Base-by-base conservation (phyloP, 805 yeast genomes). In the Sungouiozyma intestinalis region DNA sequence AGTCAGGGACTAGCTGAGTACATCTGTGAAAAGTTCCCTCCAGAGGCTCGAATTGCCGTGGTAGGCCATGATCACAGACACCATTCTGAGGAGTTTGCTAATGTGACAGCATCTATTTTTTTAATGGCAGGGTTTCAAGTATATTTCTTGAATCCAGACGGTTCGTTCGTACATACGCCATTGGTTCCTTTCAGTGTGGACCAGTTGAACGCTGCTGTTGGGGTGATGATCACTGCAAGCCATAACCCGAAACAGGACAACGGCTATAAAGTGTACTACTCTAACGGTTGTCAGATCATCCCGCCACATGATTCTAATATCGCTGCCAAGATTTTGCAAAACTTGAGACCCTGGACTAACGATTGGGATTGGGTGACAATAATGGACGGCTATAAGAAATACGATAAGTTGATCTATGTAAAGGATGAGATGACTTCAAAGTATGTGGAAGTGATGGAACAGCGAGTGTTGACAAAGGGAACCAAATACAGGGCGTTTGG, bases 231-330 rank as follows among this genome's bases (percentile, higher is more conserved):
- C 21, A 86, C 95, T 0, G 95, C 95, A 1, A 82, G 92, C 40
- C 94, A 85, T 55, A 83, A 83, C 56, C 90, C 92, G 1, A 82
- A 82, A 29, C 67, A 74, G 52, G 96, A 87, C 57, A 88, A 88
- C 55, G 97, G 97, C 0, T 90, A 85, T 64, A 90, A 90, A 57
- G 97, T 90, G 1, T 90, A 92, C 65, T 86, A 92, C 77, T 67
- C 71, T 8, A 90, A 90, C 57, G 97, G 96, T 3, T 90, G 97
- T 60, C 97, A 92, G 60, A 92, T 90, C 48, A 85, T 90, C 37
- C 88, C 95, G 2, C 97, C 98, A 0, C 86, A 81, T 54, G 97
- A 92, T 55, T 52, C 54, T 2, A 77, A 72, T 1, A 90, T 90
- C 48, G 87, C 95, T 17, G 46, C 58, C 2, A 55, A 68, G 2